phyloP scores from a whole-genome alignment of 2,329 filamentous ascomycete species.

The Botryotinia globosa region DNA sequence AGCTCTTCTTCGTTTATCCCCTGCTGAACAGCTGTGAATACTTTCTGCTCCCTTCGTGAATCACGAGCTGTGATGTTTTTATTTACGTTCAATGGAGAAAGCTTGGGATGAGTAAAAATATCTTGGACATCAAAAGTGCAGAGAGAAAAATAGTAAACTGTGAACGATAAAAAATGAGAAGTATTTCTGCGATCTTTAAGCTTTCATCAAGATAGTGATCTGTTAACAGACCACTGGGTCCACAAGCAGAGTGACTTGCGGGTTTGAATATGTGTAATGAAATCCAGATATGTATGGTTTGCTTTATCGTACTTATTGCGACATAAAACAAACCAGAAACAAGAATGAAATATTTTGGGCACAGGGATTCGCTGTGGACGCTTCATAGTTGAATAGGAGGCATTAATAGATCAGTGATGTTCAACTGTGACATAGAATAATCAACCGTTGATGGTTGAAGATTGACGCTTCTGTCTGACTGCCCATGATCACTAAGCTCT shows the following conservation, averaged over 20 bases:
- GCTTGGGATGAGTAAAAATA: not conserved
- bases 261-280: too few species aligned
- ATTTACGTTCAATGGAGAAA: not conserved
- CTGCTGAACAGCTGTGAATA: fast-evolving
- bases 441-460: not conserved
- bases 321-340: not conserved
- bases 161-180: too few species aligned
- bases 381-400: too few species aligned
- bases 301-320: not conserved
- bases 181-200: too few species aligned
- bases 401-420: too few species aligned
- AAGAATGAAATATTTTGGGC: not conserved
- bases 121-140: fast-evolving
- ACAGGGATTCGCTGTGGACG: not conserved
- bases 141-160: fast-evolving
- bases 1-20: fast-evolving
- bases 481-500: fast-evolving
- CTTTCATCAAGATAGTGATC: not conserved
- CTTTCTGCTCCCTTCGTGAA: not conserved
- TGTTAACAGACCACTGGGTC: not conserved
- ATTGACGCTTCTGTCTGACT: not conserved
- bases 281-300: not conserved
- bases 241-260: fast-evolving
- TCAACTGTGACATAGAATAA: not conserved
- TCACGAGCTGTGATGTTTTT: fast-evolving